These are phyloP conservation scores for Extremus antarcticus DNA, from an alignment of 495 filamentous ascomycete species.

Conservation along the genomic window DNA sequence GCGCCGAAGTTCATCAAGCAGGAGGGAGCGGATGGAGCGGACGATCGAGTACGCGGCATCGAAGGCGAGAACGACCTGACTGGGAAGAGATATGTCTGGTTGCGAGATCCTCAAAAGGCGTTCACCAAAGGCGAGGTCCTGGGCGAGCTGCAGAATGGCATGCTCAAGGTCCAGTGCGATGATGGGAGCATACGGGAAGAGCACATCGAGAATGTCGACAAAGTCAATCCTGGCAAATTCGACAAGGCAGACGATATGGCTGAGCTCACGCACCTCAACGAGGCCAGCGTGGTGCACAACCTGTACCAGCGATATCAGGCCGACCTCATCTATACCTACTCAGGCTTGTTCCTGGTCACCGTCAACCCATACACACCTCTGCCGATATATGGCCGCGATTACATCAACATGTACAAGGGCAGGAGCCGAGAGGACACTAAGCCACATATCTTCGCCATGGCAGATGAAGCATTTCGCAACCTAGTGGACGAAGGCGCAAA, in stretches of 20 bases:
- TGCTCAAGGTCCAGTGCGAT: slow-evolving; percentile 78
- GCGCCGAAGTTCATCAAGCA: slow-evolving; percentile 90
- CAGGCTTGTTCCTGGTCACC: slow-evolving; percentile 90
- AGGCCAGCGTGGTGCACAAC: slow-evolving; percentile 96
- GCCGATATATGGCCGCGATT: slow-evolving; percentile 93
- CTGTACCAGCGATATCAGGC: slow-evolving; percentile 86
- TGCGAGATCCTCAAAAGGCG: slow-evolving; percentile 72
- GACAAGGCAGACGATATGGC: slow-evolving; percentile 99
- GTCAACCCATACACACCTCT: slow-evolving; percentile 94
- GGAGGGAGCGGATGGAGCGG: slow-evolving; percentile 54
- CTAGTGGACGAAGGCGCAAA: slow-evolving; percentile 91
- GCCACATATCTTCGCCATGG: slow-evolving; percentile 96
- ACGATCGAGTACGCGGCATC: slow-evolving; percentile 60
- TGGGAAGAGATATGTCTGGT: slow-evolving; percentile 97
- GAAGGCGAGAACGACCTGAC: slow-evolving; percentile 98
- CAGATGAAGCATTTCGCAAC: slow-evolving; percentile 94
- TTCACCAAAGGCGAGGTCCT: slow-evolving; percentile 89
- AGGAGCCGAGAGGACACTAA: slow-evolving; percentile 83
- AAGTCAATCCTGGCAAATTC: slow-evolving; percentile 98
- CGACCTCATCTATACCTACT: slow-evolving; percentile 98
- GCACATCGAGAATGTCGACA: slow-evolving; percentile 77
- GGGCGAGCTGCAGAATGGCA: slow-evolving; percentile 58
- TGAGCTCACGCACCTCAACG: slow-evolving; percentile 93
- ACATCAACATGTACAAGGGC: slow-evolving; percentile 93
- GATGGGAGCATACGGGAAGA: slow-evolving; percentile 78